These are phyloP conservation scores for Tolypocladium ophioglossoides DNA, from an alignment of 2,329 filamentous ascomycete genomes.

Conservation along the genomic window DNA sequence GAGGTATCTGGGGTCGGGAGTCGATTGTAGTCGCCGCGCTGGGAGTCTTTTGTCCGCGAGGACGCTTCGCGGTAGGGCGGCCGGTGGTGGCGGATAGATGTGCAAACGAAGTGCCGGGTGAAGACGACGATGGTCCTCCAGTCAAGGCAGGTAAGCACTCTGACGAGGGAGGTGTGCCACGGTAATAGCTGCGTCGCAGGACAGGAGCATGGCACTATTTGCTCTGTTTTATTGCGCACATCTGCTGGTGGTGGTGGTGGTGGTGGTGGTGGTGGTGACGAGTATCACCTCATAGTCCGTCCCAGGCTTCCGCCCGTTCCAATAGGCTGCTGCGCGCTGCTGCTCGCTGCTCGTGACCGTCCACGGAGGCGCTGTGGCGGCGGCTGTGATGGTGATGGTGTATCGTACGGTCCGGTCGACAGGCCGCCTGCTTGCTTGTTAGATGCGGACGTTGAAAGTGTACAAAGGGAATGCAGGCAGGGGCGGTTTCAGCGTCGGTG, in stretches of 20 bases:
- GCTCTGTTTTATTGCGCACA: background rate
- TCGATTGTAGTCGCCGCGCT: background rate
- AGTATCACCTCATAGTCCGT: background rate
- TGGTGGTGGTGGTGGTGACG: background rate
- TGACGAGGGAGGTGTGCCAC: background rate
- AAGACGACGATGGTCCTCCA: background rate
- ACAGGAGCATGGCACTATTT: background rate
- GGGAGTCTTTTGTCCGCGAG: background rate
- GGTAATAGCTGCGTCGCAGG: background rate
- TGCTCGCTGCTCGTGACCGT: background rate
- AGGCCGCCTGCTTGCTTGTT: background rate
- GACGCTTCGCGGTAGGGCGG: background rate
- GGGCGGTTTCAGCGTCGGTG: slow-evolving; percentile 3
- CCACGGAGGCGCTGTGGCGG: background rate
- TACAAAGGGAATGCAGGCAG: background rate
- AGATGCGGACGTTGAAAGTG: background rate
- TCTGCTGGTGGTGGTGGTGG: background rate
- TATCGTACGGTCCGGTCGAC: background rate
- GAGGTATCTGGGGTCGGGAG: too few species aligned
- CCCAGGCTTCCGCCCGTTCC: background rate
- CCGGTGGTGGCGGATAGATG: background rate
- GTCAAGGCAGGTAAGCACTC: background rate
- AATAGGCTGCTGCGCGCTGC: background rate
- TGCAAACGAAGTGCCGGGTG: background rate
- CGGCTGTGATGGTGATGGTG: background rate